A percentile compares a stretch with the other conserved stretches of the same genome.
Evolutionary conservation across 2,329 filamentous ascomycete genomes (phyloP).

Genomic region (Cryphonectria parasitica): DNA sequence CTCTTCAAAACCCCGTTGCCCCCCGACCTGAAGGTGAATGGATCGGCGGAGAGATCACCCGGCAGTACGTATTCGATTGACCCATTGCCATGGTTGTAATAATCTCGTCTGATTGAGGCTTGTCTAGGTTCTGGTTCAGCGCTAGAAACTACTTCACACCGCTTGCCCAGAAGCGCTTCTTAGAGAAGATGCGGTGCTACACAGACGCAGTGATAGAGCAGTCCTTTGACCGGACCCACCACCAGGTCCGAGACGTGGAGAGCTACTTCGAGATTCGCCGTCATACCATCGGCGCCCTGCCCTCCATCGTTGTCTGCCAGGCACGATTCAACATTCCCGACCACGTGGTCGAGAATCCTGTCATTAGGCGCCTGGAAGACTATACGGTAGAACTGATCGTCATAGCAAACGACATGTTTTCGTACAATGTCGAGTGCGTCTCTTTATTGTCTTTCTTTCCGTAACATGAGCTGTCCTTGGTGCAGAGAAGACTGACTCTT

Average conservation of each 20-base stretch:
- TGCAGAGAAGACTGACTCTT: not conserved
- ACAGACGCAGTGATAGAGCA: slow-evolving; percentile 33
- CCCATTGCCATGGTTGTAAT: not conserved
- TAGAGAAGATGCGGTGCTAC: slow-evolving; percentile 32
- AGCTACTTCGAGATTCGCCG: slow-evolving; percentile 34
- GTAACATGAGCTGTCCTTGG: not conserved
- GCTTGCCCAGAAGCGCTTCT: slow-evolving; percentile 30
- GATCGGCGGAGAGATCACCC: not conserved
- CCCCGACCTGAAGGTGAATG: not conserved
- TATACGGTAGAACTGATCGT: not conserved
- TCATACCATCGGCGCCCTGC: slow-evolving; percentile 33
- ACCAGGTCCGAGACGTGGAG: slow-evolving; percentile 30
- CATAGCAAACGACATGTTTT: not conserved
- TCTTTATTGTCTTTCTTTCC: not conserved
- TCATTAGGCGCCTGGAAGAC: not conserved
- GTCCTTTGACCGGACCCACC: slow-evolving; percentile 30
- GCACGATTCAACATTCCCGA: slow-evolving; percentile 34
- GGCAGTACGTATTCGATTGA: not conserved
- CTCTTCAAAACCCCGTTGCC: slow-evolving; percentile 24
- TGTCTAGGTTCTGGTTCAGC: not conserved
- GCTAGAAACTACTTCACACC: not conserved
- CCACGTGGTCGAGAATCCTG: slow-evolving; percentile 19
- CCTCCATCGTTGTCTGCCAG: slow-evolving; percentile 33
- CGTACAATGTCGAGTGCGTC: not conserved
- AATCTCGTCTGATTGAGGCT: not conserved